phyloP scores from a whole-genome alignment of 805 yeast genomes.

The Candida vaughaniae region DNA sequence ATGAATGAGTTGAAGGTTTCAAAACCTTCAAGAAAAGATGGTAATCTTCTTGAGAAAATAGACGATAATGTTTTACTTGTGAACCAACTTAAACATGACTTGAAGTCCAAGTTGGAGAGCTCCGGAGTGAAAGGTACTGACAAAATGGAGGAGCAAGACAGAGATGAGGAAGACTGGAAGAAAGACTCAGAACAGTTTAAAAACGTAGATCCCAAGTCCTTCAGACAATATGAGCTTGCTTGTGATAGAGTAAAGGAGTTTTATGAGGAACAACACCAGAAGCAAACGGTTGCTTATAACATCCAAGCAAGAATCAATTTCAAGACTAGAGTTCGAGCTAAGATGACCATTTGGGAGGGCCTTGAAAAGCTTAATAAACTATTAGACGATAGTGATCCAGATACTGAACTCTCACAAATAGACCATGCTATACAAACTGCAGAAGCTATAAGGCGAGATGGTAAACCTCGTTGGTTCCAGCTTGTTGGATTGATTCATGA shows the following conservation, averaged over 20 bases:
- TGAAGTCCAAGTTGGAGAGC: constrained; percentile 5
- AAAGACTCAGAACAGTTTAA: constrained; percentile 28
- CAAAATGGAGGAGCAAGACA: not conserved
- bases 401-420: constrained; percentile 69
- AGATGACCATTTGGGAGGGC: constrained; percentile 74
- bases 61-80: constrained; percentile 27
- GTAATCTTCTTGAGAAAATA: constrained; percentile 21
- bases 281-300: constrained; percentile 71
- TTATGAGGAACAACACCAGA: constrained; percentile 65
- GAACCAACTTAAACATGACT: constrained; percentile 20
- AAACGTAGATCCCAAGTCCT: constrained; percentile 40
- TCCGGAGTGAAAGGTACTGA: not conserved
- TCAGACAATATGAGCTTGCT: constrained; percentile 67
- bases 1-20: constrained; percentile 5
- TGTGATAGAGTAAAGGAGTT: constrained; percentile 65
- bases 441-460: constrained; percentile 66
- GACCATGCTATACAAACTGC: constrained; percentile 78
- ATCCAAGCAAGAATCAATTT: constrained; percentile 70
- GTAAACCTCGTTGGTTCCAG: constrained; percentile 75
- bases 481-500: constrained; percentile 72
- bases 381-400: constrained; percentile 73
- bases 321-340: constrained; percentile 64
- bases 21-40: constrained; percentile 7
- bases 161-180: constrained; percentile 20
- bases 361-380: constrained; percentile 57